Evolutionary conservation across 495 filamentous ascomycete species (phyloP), one percentile per base, ranked within the genome.

Genomic region (Aeminium ludgeri): DNA sequence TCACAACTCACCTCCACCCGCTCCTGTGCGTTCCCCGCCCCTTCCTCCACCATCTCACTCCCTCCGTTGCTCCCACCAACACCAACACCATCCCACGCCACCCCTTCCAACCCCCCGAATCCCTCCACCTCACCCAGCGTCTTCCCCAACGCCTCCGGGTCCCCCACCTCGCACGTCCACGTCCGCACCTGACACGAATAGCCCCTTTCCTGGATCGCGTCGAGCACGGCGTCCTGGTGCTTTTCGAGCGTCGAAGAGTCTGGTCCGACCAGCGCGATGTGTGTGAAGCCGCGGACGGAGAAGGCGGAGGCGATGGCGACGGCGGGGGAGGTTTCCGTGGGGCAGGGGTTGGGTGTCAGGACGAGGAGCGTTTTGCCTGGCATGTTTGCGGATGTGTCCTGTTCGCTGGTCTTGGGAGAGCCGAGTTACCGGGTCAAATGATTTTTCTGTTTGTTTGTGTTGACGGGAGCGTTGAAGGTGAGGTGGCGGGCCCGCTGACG

Each of bases 181-280:
- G 38, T 49, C 28, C 45, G 46, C 30, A 53, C 42, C 20, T 48
- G 46, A 30, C 46, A 50, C 29, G 12, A 18, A 29, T 45, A 53
- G 1, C 46, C 50, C 13, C 48, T 32, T 20, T 46, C 48, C 17
- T 51, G 48, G 20, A 53, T 46, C 3, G 41, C 34, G 27, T 46
- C 46, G 19, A 43, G 40, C 3, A 53, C 50, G 2, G n/a, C 23
- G 17, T 46, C 39, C 15, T 41, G 19, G 33, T 53, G 46, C 31
- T 49, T 19, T 7, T 38, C 19, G 17, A 53, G 30, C 3, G 46
- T 42, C 7, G 29, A 18, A 6, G 10, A 15, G 25, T 53, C 34
- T 20, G 46, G 50, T 7, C 42, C 39, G 16, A 53, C 40, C 34
- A 53, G 40, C n/a, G 50, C 50, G 34, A 53, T 35, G 27, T 53